These are phyloP conservation scores for Boletus rubropictus DNA, from an alignment of 768 basidiomycete species.

Conservation along the genomic window DNA sequence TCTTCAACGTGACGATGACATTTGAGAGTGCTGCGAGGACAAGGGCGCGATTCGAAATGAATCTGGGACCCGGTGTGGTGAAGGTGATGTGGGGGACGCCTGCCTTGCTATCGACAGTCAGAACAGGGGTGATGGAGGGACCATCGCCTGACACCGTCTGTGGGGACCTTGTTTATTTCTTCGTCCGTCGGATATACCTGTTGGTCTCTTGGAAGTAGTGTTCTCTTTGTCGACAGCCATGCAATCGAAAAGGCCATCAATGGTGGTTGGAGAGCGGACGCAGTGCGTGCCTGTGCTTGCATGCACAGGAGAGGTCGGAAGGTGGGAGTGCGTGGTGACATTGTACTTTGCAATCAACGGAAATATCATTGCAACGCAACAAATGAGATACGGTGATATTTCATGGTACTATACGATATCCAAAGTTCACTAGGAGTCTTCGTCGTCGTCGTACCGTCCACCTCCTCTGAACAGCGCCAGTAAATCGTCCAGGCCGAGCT, in stretches of 20 bases:
- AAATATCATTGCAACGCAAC: no score
- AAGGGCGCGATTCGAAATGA: slow-evolving; percentile 90
- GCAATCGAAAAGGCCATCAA: slow-evolving; percentile 81
- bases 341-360: no score
- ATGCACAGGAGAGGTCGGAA: slow-evolving; percentile 47
- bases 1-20: slow-evolving; percentile 83
- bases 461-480: slow-evolving; percentile 69
- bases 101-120: background rate
- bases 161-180: slow-evolving; percentile 74
- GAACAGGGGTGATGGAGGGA: background rate
- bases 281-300: slow-evolving; percentile 15
- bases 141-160: slow-evolving; percentile 53
- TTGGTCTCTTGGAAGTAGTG: slow-evolving; percentile 80
- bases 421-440: no score
- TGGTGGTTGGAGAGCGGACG: slow-evolving; percentile 36
- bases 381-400: no score
- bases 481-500: slow-evolving; percentile 80
- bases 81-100: slow-evolving; percentile 44
- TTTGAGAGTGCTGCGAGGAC: slow-evolving; percentile 88
- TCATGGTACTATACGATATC: no score
- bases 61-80: slow-evolving; percentile 94
- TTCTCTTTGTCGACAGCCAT: slow-evolving; percentile 99
- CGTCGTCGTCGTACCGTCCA: slow-evolving; percentile 48
- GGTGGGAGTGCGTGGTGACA: no score
- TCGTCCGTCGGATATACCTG: slow-evolving; percentile 75